phyloP scores from a whole-genome alignment of 1,284 basidiomycete genomes.

The Ustilago sp. region DNA sequence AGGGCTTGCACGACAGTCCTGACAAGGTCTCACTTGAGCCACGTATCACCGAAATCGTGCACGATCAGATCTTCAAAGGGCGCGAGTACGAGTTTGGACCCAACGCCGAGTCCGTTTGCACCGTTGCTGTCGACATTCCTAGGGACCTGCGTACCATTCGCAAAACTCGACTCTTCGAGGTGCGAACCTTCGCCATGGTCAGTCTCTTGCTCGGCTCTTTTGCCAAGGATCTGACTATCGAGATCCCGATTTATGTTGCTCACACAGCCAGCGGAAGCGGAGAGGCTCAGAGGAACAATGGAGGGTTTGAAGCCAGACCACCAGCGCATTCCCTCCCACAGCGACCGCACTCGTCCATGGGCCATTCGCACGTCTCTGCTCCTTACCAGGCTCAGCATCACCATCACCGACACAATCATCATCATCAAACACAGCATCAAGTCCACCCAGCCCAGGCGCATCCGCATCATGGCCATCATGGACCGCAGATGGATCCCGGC shows the following conservation, averaged over 20 bases:
- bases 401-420: conserved; percentile 10
- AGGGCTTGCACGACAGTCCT: conserved; percentile 47
- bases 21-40: conserved; percentile 55
- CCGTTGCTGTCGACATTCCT: conserved; percentile 58
- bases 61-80: conserved; percentile 60
- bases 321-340: conserved; percentile 22
- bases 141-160: conserved; percentile 59
- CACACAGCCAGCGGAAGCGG: conserved; percentile 54
- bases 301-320: conserved; percentile 19
- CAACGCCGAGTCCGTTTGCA: conserved; percentile 54
- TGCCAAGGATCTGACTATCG: conserved; percentile 62
- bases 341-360: conserved; percentile 44
- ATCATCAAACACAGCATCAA: conserved; percentile 22
- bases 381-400: conserved; percentile 21
- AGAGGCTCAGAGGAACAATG: conserved; percentile 14
- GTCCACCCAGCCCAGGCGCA: conserved; percentile 3
- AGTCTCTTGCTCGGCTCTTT: conserved; percentile 59
- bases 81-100: conserved; percentile 62
- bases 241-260: conserved; percentile 61
- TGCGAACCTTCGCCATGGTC: conserved; percentile 53
- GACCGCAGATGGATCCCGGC: conserved; percentile 30
- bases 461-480: conserved; percentile 22
- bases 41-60: conserved; percentile 61
- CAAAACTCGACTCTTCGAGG: conserved; percentile 61
- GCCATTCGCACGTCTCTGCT: conserved; percentile 21